Evolutionary conservation across 2,329 filamentous ascomycete genomes (phyloP), one percentile per base, ranked within the genome.

Genomic region (Colletotrichum phormii): DNA sequence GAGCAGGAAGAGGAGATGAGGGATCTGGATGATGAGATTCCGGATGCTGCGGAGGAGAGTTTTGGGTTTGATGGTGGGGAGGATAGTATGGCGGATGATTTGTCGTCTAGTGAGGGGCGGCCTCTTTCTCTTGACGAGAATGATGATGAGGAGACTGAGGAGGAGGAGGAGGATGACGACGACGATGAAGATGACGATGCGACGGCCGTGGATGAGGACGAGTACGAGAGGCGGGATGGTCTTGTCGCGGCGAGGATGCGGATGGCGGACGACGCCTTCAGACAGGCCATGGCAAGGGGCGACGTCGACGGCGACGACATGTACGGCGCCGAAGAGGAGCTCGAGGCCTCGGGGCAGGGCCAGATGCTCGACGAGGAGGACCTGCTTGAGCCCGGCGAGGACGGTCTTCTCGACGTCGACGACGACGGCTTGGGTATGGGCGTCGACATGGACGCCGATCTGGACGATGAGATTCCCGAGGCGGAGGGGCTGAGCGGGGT

Each of bases 1-100:
- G 88, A 37, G 88, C 86, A 85, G 18, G 87, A 84, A 22, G 86
- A 81, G 55, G 82, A 84, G 42, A 63, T 78, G 70, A 82, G 86
- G 49, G 92, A 95, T 82, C 81, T 94, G 67, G 93, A 95, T 76
- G 92, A 93, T 73, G 92, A 94, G 63, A 91, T 94, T 22, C 93
- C 93, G 1, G 91, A 94, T 77, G 92, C 88, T 3, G 37, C 13
- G 37, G 90, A 90, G 46, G 80, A 8, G 87, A 86, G 26, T 89
- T 89, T 80, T 86, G 85, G 5, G 84, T 89, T 73, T 31, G 71
- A 73, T 6, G 71, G 71, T 6, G 71, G 55, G 64, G 83, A 82
- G 4, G 82, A 87, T 3, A 64, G 61, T n/a, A 37, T 54, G 46
- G 61, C 61, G 26, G 83, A 82, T 1, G 84, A 83, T 1, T 82